Evolutionary conservation across 306 rosid species (phyloP).

Genomic region (Trichosanthes truncata): DNA sequence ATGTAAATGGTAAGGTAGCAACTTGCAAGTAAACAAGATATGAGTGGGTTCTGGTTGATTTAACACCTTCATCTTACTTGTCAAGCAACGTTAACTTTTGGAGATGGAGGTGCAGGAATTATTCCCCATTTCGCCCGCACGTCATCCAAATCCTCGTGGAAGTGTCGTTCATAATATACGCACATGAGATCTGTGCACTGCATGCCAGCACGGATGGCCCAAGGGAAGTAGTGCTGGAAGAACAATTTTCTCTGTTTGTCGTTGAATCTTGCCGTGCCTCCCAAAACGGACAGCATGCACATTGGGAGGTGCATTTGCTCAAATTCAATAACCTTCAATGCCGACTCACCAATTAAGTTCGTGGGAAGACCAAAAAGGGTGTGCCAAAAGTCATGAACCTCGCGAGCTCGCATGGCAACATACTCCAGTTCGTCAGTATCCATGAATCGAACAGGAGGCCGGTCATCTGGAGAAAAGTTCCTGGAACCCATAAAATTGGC

Average conservation of each 20-base stretch:
- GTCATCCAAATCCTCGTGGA: conserved; percentile 70
- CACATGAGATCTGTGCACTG: conserved; percentile 80
- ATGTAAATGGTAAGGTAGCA: not conserved
- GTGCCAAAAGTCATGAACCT: conserved; percentile 96
- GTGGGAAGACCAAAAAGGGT: conserved; percentile 80
- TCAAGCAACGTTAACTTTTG: conserved; percentile 19
- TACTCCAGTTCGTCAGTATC: conserved; percentile 75
- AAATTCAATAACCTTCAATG: conserved; percentile 81
- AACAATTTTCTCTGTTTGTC: conserved; percentile 70
- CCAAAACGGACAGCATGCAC: conserved; percentile 62
- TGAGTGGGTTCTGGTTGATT: not conserved
- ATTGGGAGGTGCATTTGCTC: conserved; percentile 85
- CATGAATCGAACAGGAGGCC: conserved; percentile 90
- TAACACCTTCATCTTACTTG: not conserved
- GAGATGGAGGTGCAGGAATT: conserved; percentile 48
- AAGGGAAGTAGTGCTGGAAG: conserved; percentile 74
- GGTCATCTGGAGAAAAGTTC: conserved; percentile 88
- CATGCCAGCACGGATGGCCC: conserved; percentile 80
- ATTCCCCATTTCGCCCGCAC: conserved; percentile 69
- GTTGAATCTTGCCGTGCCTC: conserved; percentile 64
- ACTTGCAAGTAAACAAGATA: not conserved
- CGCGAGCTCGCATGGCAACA: conserved; percentile 83
- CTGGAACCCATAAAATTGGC: conserved; percentile 95
- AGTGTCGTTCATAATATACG: conserved; percentile 72
- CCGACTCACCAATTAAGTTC: conserved; percentile 83